phyloP scores from a whole-genome alignment of 2,329 filamentous ascomycete species.

The Colletotrichum lindemuthianum region DNA sequence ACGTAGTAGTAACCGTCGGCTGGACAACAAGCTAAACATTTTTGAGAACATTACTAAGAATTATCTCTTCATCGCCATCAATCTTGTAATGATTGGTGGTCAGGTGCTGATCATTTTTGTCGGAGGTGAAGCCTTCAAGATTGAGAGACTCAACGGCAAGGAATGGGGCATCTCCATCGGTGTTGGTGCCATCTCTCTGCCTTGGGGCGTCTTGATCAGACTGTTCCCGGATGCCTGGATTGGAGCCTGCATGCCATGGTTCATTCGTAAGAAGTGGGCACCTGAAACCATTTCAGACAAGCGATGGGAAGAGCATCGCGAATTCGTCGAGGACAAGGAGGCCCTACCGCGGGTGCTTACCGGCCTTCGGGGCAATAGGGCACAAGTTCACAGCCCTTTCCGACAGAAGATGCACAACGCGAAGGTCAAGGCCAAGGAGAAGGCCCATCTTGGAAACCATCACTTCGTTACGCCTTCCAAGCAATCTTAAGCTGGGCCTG shows the following conservation, averaged over 20 bases:
- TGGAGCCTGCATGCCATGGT: conserved; percentile 40
- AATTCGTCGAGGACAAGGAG: conserved; percentile 38
- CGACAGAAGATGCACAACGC: conserved; percentile 41
- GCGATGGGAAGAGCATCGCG: conserved; percentile 34
- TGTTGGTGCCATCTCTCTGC: conserved; percentile 79
- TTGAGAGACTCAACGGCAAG: conserved; percentile 67
- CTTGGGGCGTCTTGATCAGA: conserved; percentile 77
- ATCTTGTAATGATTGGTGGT: conserved; percentile 82
- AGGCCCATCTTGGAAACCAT: conserved; percentile 12
- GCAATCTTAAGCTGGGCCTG: conserved; percentile 16
- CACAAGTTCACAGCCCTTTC: conserved; percentile 45
- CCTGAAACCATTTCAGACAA: conserved; percentile 38
- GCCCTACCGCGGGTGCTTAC: conserved; percentile 44
- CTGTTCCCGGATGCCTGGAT: conserved; percentile 73
- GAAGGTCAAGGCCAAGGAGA: conserved; percentile 41
- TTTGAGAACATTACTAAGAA: conserved; percentile 84
- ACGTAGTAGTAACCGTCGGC: conserved; percentile 72
- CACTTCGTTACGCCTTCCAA: conserved; percentile 40
- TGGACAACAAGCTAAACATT: conserved; percentile 90
- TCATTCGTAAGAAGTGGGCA: conserved; percentile 42
- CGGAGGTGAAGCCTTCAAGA: conserved; percentile 79
- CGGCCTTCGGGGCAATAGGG: conserved; percentile 43
- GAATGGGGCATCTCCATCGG: conserved; percentile 89
- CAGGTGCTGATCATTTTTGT: conserved; percentile 88
- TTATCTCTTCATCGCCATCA: conserved; percentile 84